Percentiles rank a stretch among this genome's conserved stretches.
Evolutionary conservation across 352 stramenopile species (phyloP).

Genomic region (Globisporangium mamillatum): DNA sequence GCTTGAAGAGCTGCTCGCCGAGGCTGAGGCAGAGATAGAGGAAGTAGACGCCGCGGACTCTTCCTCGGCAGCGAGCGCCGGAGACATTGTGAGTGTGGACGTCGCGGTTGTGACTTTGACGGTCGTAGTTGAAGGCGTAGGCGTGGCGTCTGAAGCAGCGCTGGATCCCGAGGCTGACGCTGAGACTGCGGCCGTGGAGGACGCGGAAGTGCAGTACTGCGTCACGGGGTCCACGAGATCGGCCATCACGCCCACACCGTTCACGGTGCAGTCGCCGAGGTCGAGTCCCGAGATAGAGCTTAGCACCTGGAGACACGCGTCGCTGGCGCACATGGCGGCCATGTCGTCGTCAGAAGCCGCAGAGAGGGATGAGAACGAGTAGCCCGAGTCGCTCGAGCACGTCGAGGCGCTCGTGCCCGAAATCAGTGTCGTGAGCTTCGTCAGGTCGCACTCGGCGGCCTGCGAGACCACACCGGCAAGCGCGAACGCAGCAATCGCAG

Average conservation of each 20-base stretch:
- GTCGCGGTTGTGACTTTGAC: slow-evolving; percentile 7
- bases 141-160: slow-evolving; percentile 12
- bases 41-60: slow-evolving; percentile 1
- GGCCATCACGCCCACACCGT: slow-evolving; percentile 23
- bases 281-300: slow-evolving; percentile 22
- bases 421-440: slow-evolving; percentile 26
- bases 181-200: slow-evolving; percentile 15
- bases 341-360: slow-evolving; percentile 26
- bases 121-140: slow-evolving; percentile 12
- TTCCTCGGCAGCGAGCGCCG: slow-evolving; percentile 3
- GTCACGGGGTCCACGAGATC: slow-evolving; percentile 33
- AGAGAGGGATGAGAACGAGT: slow-evolving; percentile 29
- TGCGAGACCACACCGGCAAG: neutral
- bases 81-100: slow-evolving; percentile 14
- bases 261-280: slow-evolving; percentile 35
- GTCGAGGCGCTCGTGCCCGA: slow-evolving; percentile 22
- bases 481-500: neutral
- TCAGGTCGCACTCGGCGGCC: slow-evolving; percentile 25
- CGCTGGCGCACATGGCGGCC: slow-evolving; percentile 28
- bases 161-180: slow-evolving; percentile 7
- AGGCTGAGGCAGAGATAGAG: neutral
- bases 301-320: slow-evolving; percentile 28
- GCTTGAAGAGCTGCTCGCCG: neutral
- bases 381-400: slow-evolving; percentile 30
- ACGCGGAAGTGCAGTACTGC: slow-evolving; percentile 22